phyloP scores from a whole-genome alignment of 2,329 filamentous ascomycete genomes.

The Fulvia fulva region DNA sequence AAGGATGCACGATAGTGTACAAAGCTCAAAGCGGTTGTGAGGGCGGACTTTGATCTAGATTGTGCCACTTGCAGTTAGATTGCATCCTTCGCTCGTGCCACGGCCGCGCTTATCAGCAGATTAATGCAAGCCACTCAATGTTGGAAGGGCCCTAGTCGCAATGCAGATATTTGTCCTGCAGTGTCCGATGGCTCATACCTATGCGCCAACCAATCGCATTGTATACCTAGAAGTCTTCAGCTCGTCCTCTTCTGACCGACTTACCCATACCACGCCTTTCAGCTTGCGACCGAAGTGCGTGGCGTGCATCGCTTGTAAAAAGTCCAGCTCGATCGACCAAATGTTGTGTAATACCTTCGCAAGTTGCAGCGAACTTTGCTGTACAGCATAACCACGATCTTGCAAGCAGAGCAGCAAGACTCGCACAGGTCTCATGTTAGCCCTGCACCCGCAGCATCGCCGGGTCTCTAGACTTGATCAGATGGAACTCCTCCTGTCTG shows the following conservation, averaged over 20 bases:
- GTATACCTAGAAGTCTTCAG: background rate
- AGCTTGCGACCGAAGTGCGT: background rate
- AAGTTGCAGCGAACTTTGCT: background rate
- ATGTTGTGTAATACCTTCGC: too few species aligned
- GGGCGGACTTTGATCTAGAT: background rate
- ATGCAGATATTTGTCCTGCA: background rate
- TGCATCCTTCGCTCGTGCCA: background rate
- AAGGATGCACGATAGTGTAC: background rate
- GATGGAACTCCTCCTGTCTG: constrained; percentile 20
- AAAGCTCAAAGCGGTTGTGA: background rate
- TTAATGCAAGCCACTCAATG: too few species aligned
- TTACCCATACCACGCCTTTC: background rate
- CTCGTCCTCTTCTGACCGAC: background rate
- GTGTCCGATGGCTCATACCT: background rate
- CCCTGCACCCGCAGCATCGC: background rate
- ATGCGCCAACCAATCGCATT: background rate
- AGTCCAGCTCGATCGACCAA: too few species aligned
- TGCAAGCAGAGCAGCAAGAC: background rate
- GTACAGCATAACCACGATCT: background rate
- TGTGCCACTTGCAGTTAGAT: background rate
- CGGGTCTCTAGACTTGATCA: constrained; percentile 5
- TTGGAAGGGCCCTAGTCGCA: background rate
- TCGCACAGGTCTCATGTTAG: background rate
- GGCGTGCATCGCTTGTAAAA: too few species aligned
- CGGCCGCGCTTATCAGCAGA: background rate